These are phyloP conservation scores for Plasmodium sp. DNA, from an alignment of 169 alveolate genomes.

Conservation along the genomic window DNA sequence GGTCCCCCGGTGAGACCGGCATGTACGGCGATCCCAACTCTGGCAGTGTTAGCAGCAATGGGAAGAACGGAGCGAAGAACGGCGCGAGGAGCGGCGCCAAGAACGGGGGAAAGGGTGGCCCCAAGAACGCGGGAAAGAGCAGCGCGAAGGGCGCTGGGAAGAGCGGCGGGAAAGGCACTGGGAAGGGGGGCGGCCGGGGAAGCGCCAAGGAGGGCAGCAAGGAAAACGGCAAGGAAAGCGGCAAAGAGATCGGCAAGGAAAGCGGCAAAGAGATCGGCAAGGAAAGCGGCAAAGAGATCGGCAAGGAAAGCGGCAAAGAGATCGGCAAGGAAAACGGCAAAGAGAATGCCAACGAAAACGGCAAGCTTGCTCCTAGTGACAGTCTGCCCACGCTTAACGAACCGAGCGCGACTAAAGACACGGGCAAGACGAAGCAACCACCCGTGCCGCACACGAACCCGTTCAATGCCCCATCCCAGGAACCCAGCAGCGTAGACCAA, in stretches of 20 bases:
- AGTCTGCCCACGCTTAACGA: neutral
- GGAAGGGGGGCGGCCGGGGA: neutral
- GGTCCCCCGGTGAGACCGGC: neutral
- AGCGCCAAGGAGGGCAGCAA: neutral
- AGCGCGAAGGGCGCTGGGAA: neutral
- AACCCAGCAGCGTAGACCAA: neutral
- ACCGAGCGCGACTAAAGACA: neutral
- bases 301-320: neutral
- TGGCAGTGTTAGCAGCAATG: neutral
- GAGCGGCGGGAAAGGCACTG: neutral
- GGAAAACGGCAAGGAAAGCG: neutral
- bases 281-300: neutral
- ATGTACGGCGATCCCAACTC: neutral
- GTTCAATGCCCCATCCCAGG: neutral
- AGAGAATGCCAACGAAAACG: neutral
- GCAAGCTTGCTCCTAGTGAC: neutral
- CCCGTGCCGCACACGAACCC: neutral
- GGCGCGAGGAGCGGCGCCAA: too few relatives aligned
- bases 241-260: neutral
- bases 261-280: neutral
- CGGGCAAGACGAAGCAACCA: neutral
- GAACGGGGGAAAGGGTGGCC: neutral
- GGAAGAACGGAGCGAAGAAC: neutral
- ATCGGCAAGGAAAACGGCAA: neutral
- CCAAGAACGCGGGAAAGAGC: neutral